Conservation (phyloP, 371 early-diverging fungal genomes). For the Circinella minor region DNA sequence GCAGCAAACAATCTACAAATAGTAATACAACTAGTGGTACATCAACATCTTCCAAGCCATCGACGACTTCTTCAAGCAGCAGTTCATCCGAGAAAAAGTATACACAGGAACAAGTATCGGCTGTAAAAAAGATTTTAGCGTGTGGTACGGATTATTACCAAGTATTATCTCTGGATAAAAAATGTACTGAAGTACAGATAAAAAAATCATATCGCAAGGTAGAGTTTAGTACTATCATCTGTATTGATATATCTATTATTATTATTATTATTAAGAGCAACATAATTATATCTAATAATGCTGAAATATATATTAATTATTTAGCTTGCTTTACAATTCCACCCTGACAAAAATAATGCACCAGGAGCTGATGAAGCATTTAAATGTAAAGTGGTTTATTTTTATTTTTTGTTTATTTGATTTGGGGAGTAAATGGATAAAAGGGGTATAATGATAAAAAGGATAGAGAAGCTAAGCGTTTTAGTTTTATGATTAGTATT, state of each 20-base stretch:
- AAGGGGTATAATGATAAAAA: not conserved
- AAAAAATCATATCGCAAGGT: conserved; percentile 97
- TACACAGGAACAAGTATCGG: conserved; percentile 79
- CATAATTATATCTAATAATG: not conserved
- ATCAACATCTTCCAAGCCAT: not conserved
- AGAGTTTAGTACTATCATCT: conserved; percentile 3
- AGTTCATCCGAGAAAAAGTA: conserved; percentile 57
- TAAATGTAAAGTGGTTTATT: conserved; percentile 64
- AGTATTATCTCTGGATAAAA: conserved; percentile 84
- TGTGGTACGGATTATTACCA: conserved; percentile 86
- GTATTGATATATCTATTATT: too few species aligned
- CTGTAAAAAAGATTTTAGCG: conserved; percentile 77
- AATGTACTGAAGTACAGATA: conserved; percentile 85
- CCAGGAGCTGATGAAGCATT: conserved; percentile 98
- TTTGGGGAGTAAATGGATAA: not conserved
- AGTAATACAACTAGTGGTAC: conserved; percentile 17
- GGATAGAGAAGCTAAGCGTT: too few species aligned
- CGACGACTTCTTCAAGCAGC: not conserved
- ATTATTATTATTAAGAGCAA: too few species aligned
- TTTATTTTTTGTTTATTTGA: too few species aligned
- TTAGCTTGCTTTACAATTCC: conserved; percentile 94
- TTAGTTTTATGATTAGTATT: not conserved
- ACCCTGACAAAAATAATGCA: conserved; percentile 97
- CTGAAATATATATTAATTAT: not conserved
- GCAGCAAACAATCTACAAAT: not conserved